phyloP scores from a whole-genome alignment of 257 asterid genomes.

The Lantana camara region DNA sequence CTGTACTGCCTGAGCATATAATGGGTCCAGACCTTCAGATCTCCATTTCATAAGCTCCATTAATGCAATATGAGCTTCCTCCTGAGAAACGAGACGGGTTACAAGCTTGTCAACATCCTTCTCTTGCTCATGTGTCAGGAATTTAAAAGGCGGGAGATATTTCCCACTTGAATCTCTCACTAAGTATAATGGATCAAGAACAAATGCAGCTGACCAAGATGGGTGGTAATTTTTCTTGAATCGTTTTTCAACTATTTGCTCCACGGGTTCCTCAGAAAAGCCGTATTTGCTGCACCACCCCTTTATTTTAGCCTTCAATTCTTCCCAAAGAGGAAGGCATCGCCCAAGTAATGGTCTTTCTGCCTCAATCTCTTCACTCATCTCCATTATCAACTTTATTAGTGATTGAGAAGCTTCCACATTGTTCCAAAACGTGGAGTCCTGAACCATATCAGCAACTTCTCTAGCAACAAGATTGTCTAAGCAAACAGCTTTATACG shows the following conservation, averaged over 20 bases:
- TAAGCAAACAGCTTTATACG: slow-evolving; percentile 52
- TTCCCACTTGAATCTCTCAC: slow-evolving; percentile 72
- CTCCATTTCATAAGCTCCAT: slow-evolving; percentile 95
- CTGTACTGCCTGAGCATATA: slow-evolving; percentile 91
- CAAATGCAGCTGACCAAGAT: slow-evolving; percentile 86
- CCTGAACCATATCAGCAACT: slow-evolving; percentile 54
- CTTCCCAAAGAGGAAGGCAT: slow-evolving; percentile 89
- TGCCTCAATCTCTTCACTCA: slow-evolving; percentile 72
- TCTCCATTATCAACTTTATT: slow-evolving; percentile 55
- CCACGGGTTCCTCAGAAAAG: slow-evolving; percentile 52
- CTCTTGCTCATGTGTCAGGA: slow-evolving; percentile 75
- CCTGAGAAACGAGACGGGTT: slow-evolving; percentile 61
- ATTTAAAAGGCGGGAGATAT: slow-evolving; percentile 80
- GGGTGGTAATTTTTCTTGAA: slow-evolving; percentile 75
- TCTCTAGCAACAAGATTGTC: slow-evolving; percentile 57
- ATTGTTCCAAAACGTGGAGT: slow-evolving; percentile 69
- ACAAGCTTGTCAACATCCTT: slow-evolving; percentile 76
- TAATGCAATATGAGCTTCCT: slow-evolving; percentile 70
- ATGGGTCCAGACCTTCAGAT: slow-evolving; percentile 80
- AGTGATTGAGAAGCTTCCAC: slow-evolving; percentile 72
- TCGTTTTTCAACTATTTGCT: slow-evolving; percentile 55
- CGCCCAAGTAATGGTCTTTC: slow-evolving; percentile 81
- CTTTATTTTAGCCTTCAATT: slow-evolving; percentile 53
- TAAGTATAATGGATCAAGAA: slow-evolving; percentile 77
- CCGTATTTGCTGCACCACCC: slow-evolving; percentile 70